Evolutionary conservation across 768 basidiomycete genomes (phyloP), one percentile per base, ranked within the genome.

Genomic region (Trametes elegans): DNA sequence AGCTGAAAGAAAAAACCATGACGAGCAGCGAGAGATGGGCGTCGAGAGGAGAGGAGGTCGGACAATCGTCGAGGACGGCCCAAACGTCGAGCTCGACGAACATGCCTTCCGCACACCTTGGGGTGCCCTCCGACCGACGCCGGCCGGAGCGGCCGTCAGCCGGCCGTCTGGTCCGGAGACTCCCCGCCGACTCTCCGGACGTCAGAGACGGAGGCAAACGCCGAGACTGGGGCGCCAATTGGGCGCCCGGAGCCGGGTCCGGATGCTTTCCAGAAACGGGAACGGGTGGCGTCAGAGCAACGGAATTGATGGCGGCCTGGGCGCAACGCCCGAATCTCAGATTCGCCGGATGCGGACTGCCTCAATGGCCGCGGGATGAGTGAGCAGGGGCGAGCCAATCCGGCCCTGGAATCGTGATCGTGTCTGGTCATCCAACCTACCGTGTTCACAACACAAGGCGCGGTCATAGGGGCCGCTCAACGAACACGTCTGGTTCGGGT

Each of bases 1-100:
- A 90, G 46, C 87, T 87, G 66, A 90, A 90, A 11, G 86, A 80
- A 63, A 88, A 89, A 10, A 62, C 60, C 63, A 68, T 64, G 27
- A 34, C 43, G 39, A 44, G 35, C 44, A 29, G 38, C 31, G 13
- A 27, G 23, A 35, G 40, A 34, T 31, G n/a, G 19, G 16, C 44
- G 53, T 21, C 7, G 45, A 47, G 45, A 44, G 23, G 23, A 19
- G 23, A 41, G 38, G 5, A 19, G 40, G 34, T 21, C 7, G 43
- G 23, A 39, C 28, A 24, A 14, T 10, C 29, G 41, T 49, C 57
- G 52, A 53, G 47, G 29, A 45, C 53, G 52, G 42, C 39, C 6
- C 21, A 9, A 26, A 21, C 43, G 47, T 45, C 44, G 52, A 59
- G 57, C 57, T 59, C 57, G 48, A 47, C 39, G 48, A 41, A 27